Conservation (phyloP, 2,329 filamentous ascomycete genomes). For the Ascomycota sp. region DNA sequence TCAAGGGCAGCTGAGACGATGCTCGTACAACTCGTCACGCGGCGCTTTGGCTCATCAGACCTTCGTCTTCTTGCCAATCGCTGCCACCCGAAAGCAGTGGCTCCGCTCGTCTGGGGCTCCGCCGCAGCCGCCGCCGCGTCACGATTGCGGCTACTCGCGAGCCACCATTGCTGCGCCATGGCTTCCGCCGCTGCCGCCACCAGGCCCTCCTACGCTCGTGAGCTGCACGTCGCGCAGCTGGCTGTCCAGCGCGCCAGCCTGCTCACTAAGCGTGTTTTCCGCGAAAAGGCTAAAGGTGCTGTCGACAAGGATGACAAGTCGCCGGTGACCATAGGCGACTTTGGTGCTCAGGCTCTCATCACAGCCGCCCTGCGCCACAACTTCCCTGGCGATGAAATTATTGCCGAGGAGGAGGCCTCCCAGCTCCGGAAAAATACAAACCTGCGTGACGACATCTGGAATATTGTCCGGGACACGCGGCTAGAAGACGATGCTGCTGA, state of each 20-base stretch:
- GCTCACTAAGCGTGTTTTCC: conserved; percentile 32
- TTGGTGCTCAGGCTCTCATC: conserved; percentile 91
- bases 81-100: too few species aligned
- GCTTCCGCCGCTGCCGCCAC: conserved; percentile 2
- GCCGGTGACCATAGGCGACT: conserved; percentile 93
- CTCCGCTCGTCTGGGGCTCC: too few species aligned
- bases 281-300: conserved; percentile 86
- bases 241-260: conserved; percentile 61
- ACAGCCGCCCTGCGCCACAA: conserved; percentile 74
- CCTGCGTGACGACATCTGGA: conserved; percentile 56
- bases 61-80: too few species aligned
- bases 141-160: too few species aligned
- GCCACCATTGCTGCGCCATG: neutral
- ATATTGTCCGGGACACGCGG: conserved; percentile 52
- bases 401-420: conserved; percentile 85
- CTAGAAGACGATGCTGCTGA: conserved; percentile 36
- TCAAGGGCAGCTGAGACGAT: too few species aligned
- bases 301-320: conserved; percentile 81
- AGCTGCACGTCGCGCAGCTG: conserved; percentile 67
- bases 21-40: too few species aligned
- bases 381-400: conserved; percentile 79
- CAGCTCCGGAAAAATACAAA: conserved; percentile 51
- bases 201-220: conserved; percentile 42
- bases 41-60: too few species aligned
- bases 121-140: too few species aligned